Base-by-base conservation (phyloP, 177 flowering plant genomes). In the Tripterygium wilfordii region DNA sequence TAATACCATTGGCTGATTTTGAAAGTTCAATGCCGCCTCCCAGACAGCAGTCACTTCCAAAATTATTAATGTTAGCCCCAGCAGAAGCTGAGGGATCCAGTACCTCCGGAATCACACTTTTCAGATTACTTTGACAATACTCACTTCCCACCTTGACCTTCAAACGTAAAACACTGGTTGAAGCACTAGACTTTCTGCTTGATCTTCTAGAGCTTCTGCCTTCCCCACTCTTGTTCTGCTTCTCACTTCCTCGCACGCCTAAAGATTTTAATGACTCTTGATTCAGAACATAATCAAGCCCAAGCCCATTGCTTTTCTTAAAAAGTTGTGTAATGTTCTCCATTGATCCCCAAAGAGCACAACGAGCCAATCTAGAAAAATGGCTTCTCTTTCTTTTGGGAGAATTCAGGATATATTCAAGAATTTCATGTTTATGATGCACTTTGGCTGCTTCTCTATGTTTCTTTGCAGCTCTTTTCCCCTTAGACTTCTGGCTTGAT, bases 301-400 rank as follows among this genome's bases (percentile, higher is more conserved):
- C 56, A 60, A 44, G 43, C 42, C 10, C 60, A 43, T 37, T 58
- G 52, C 51, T 56, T 22, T 56, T 58, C 16, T 41, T 49, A 35
- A 75, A 80, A 54, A 58, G 28, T 48, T 64, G 69, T 10, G 60
- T 42, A 42, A 75, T 30, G 45, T 57, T 68, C 20, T 53, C 71
- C 23, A 64, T 28, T 22, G 43, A 53, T 22, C 96, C 90, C 97
- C 95, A 90, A 16, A 17, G 25, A 42, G 82, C 75, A 30, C 78
- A 58, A 25, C 88, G 83, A 51, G 75, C 74, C 18, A 54, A 68
- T 67, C 69, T 84, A 53, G 77, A 54, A 12, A 50, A 31, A 54
- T 45, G 66, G 55, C 86, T 89, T 67, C 97, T 71, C 63, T 67
- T 86, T 63, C 54, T 65, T 65, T 75, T 75, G 8, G 62, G 49